Conservation (phyloP, 331 rosid genomes). For the Rhamnella rubrinervis region DNA sequence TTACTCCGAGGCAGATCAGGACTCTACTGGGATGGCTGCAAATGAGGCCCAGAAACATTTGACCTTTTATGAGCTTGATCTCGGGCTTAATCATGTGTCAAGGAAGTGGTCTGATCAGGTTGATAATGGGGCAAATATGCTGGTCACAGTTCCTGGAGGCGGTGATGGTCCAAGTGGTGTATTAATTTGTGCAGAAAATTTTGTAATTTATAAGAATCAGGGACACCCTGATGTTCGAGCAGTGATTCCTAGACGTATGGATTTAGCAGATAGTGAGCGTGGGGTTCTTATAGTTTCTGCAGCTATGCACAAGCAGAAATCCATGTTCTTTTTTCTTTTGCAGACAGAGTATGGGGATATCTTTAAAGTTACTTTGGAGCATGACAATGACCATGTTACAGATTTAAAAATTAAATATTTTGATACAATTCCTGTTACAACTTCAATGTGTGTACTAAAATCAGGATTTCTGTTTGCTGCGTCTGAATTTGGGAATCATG, state of each 20-base stretch:
- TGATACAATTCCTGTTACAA: slow-evolving; percentile 87
- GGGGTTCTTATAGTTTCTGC: slow-evolving; percentile 95
- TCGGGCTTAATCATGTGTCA: slow-evolving; percentile 91
- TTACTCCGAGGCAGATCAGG: slow-evolving; percentile 88
- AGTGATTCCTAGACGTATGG: slow-evolving; percentile 82
- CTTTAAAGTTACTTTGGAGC: slow-evolving; percentile 83
- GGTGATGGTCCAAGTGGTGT: slow-evolving; percentile 97
- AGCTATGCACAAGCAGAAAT: slow-evolving; percentile 75
- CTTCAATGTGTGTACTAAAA: slow-evolving; percentile 93
- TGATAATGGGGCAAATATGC: slow-evolving; percentile 91
- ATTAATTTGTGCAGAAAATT: slow-evolving; percentile 91
- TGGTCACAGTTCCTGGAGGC: slow-evolving; percentile 96
- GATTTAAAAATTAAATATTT: slow-evolving; percentile 84
- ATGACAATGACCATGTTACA: slow-evolving; percentile 70
- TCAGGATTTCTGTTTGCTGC: slow-evolving; percentile 92
- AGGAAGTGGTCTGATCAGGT: slow-evolving; percentile 96
- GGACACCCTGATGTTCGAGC: slow-evolving; percentile 87
- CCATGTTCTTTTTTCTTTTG: slow-evolving; percentile 82
- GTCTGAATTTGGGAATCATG: slow-evolving; percentile 90
- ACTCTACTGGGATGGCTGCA: slow-evolving; percentile 77
- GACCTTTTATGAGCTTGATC: slow-evolving; percentile 89
- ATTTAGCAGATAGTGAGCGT: slow-evolving; percentile 73
- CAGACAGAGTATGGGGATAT: slow-evolving; percentile 97
- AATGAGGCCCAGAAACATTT: slow-evolving; percentile 77
- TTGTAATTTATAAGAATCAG: slow-evolving; percentile 93